Percentiles rank a stretch among this genome's conserved stretches.
phyloP scores from a whole-genome alignment of 1,139 yeast species.

The Taphrina betulina region DNA sequence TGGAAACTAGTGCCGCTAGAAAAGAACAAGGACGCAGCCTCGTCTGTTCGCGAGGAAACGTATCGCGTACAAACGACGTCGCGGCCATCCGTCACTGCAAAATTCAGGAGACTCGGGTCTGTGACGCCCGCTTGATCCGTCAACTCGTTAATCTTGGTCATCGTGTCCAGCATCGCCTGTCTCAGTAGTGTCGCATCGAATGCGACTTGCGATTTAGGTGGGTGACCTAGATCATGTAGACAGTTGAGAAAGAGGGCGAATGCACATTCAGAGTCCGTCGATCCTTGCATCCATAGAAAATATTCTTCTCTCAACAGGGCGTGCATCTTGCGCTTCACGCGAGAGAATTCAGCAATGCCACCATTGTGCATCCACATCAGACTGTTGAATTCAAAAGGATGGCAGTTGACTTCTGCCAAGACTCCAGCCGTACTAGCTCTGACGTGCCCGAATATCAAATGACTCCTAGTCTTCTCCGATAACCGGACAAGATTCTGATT shows the following conservation, averaged over 20 bases:
- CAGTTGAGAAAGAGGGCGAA: constrained; percentile 85
- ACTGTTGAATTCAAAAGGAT: constrained; percentile 52
- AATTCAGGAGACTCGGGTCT: constrained; percentile 86
- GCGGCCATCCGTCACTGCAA: constrained; percentile 92
- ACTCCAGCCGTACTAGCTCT: constrained; percentile 96
- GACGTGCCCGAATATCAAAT: constrained; percentile 88
- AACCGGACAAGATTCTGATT: constrained; percentile 81
- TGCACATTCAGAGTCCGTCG: constrained; percentile 93
- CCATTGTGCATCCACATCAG: constrained; percentile 54
- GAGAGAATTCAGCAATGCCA: constrained; percentile 61
- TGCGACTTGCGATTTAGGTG: constrained; percentile 53
- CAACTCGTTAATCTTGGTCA: constrained; percentile 73
- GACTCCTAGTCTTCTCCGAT: constrained; percentile 81
- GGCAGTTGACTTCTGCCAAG: constrained; percentile 90
- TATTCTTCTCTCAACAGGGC: constrained; percentile 75
- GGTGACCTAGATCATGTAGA: constrained; percentile 68
- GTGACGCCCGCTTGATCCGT: constrained; percentile 50
- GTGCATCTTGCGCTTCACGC: constrained; percentile 70
- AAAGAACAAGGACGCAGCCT: constrained; percentile 93
- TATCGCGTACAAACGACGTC: constrained; percentile 87
- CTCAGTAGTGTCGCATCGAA: constrained; percentile 63
- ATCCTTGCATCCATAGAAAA: constrained; percentile 79
- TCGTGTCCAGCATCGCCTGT: constrained; percentile 68
- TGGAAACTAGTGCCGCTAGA: constrained; percentile 80
- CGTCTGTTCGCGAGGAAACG: constrained; percentile 83